A percentile compares a stretch with the other conserved stretches of the same genome.
phyloP scores from a whole-genome alignment of 345 rosid species.

The Dipteronia sinensis region DNA sequence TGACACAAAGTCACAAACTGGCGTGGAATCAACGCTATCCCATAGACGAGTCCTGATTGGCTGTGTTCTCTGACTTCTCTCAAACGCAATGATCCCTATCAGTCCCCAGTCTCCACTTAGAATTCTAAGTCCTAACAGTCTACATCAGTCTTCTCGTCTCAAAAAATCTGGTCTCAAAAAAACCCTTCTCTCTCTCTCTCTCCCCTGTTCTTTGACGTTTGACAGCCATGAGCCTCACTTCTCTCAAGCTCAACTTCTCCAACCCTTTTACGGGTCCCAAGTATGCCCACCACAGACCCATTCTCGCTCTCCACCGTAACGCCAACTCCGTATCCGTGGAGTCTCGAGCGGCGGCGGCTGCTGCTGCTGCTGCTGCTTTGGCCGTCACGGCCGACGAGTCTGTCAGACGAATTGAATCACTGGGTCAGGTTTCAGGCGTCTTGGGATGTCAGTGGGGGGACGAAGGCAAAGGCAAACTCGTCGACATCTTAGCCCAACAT shows the following conservation, averaged over 20 bases:
- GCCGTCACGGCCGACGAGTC: conserved; percentile 47
- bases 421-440: conserved; percentile 91
- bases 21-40: no score
- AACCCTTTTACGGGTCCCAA: conserved; percentile 24
- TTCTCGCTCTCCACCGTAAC: conserved; percentile 4
- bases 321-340: conserved; percentile 36
- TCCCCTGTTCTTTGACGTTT: background rate
- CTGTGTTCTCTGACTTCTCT: no score
- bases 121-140: no score
- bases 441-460: conserved; percentile 97
- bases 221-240: conserved; percentile 35
- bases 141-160: background rate
- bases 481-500: conserved; percentile 83
- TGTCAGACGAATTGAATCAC: conserved; percentile 54
- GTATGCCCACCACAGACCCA: conserved; percentile 18
- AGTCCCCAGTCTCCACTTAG: no score
- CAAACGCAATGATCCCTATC: no score
- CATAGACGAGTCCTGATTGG: no score
- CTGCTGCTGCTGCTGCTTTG: conserved; percentile 46
- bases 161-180: background rate
- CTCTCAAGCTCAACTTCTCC: conserved; percentile 35
- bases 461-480: conserved; percentile 98
- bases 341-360: conserved; percentile 33
- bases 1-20: no score
- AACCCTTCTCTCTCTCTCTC: background rate